Base-by-base conservation (phyloP, 768 basidiomycete species). In the Mycena galopus region DNA sequence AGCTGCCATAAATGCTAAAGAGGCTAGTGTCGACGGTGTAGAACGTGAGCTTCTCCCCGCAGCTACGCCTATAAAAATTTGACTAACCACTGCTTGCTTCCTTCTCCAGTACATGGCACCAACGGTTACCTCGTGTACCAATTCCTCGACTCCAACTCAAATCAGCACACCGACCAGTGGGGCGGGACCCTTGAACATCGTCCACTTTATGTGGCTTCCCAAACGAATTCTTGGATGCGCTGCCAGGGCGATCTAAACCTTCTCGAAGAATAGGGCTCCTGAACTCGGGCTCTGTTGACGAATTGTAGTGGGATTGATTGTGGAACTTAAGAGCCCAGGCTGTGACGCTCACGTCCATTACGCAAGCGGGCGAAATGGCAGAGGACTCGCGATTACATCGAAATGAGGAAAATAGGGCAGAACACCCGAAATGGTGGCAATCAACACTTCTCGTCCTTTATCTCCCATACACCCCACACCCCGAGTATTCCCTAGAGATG, bases 401-500 rank as follows among this genome's bases (percentile, higher is more conserved):
- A 63, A 50, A 63, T 50, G 62, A 63, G 62, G 44, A 63, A 47
- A 63, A 63, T 63, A 63, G 62, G 32, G n/a, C 44, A 63, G 62
- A 63, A 51, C 44, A 63, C 30, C 62, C 62, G 47, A 63, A 47
- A 63, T 63, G 47, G 30, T 63, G 62, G 23, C 47, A 63, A 63
- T 63, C 62, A 63, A 50, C 62, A 63, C 62, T 63, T 33, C 29
- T 63, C 12, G 47, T 63, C 62, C 62, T 63, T 50, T 50, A 63
- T 51, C 62, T 32, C 62, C 62, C 62, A 63, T 51, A 50, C 62
- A 32, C 62, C 62, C 62, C 47, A 63, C 29, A 47, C 62, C 47
- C 62, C 62, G 62, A 63, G 51, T 63, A 63, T 33, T 63, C 62
- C 62, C 62, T 63, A 51, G 62, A 63, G 51, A 63, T 63, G 62